Evolutionary conservation across 2,329 filamentous ascomycete genomes (phyloP).

Genomic region (Claviceps purpurea): DNA sequence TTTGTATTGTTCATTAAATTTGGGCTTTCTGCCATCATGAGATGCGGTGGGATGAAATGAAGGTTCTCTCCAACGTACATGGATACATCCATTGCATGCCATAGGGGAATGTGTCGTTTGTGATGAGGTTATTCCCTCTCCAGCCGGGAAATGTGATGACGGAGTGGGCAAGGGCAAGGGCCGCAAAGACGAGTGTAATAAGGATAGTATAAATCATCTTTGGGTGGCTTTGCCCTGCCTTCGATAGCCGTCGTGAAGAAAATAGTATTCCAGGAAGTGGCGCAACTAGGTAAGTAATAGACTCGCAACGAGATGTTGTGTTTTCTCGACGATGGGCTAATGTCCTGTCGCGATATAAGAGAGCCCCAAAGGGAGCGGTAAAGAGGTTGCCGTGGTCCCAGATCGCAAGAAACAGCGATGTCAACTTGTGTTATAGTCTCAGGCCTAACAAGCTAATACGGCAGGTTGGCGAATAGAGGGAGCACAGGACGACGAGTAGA

Average conservation of each 20-base stretch:
- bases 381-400: too few relatives aligned
- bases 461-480: not conserved
- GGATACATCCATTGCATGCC: constrained; percentile 95
- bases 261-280: not conserved
- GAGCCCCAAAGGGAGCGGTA: too few relatives aligned
- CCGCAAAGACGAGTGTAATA: constrained; percentile 29
- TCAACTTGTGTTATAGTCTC: not conserved
- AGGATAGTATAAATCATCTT: constrained; percentile 6
- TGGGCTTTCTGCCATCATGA: not conserved
- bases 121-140: constrained; percentile 74
- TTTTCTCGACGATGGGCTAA: not conserved
- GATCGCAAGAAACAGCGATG: not conserved
- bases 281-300: not conserved
- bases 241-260: not conserved
- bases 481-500: not conserved
- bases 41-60: not conserved
- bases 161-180: constrained; percentile 53
- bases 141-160: constrained; percentile 78
- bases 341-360: too few relatives aligned
- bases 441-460: constrained; percentile 1
- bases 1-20: not conserved
- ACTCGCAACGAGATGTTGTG: not conserved
- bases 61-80: constrained; percentile 49
- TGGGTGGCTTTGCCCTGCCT: not conserved
- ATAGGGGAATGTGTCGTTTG: constrained; percentile 66